Evolutionary conservation across 441 rosid genomes (phyloP).

Genomic region (Francoa sonchifolia): DNA sequence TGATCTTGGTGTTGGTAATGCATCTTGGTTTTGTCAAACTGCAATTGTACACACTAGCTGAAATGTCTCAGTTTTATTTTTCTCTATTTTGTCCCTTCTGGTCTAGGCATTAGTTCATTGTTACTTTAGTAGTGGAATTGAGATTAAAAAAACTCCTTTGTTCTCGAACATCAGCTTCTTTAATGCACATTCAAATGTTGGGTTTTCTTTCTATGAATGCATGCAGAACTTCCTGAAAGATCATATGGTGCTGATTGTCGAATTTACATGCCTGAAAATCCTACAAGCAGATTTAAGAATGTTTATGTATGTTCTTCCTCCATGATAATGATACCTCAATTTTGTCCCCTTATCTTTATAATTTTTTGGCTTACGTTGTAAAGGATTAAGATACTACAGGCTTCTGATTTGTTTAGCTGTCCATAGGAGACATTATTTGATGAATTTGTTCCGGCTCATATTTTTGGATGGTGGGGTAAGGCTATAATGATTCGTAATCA

Average conservation of each 20-base stretch:
- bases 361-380: neutral
- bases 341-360: no score
- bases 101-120: no score
- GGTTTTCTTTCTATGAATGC: conserved; percentile 6
- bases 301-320: conserved; percentile 99
- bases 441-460: conserved; percentile 94
- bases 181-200: neutral
- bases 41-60: no score
- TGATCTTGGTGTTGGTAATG: conserved; percentile 89
- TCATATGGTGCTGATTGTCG: conserved; percentile 98
- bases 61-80: no score
- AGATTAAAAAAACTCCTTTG: neutral
- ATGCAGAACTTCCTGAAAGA: conserved; percentile 95
- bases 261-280: conserved; percentile 67
- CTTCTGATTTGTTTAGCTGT: conserved; percentile 18
- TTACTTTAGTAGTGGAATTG: no score
- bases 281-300: conserved; percentile 97
- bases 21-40: conserved; percentile 6
- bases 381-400: neutral
- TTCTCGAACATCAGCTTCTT: conserved; percentile 3
- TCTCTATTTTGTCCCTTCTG: no score
- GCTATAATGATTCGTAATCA: conserved; percentile 95
- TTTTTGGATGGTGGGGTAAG: conserved; percentile 99
- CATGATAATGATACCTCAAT: no score
- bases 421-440: conserved; percentile 83